Evolutionary conservation across 2,329 filamentous ascomycete genomes (phyloP).

Genomic region (Tolypocladium album): DNA sequence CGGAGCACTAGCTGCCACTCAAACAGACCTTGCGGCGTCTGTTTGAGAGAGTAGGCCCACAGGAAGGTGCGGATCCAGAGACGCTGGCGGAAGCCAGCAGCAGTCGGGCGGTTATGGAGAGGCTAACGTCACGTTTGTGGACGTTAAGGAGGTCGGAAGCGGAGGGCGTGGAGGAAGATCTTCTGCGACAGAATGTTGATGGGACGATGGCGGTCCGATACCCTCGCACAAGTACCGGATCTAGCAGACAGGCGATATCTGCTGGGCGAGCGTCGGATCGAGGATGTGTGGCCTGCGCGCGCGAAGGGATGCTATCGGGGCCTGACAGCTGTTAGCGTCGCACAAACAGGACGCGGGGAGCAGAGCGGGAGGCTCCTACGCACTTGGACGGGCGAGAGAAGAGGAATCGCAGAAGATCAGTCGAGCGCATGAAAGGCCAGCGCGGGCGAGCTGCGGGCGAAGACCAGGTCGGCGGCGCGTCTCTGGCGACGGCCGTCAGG

Average conservation of each 20-base stretch:
- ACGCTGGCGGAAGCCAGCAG: constrained; percentile 84
- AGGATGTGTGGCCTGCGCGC: background rate
- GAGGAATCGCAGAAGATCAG: constrained; percentile 84
- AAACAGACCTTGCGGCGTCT: constrained; percentile 92
- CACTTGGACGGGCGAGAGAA: constrained; percentile 85
- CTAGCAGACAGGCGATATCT: constrained; percentile 36
- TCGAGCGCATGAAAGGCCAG: constrained; percentile 73
- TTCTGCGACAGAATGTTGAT: constrained; percentile 83
- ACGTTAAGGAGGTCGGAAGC: constrained; percentile 88
- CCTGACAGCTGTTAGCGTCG: constrained; percentile 21
- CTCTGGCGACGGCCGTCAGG: constrained; percentile 2
- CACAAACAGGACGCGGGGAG: background rate
- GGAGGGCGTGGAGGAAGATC: constrained; percentile 72
- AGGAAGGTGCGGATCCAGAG: constrained; percentile 48
- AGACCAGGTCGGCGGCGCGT: constrained; percentile 13
- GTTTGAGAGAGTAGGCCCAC: constrained; percentile 98
- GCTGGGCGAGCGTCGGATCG: constrained; percentile 7
- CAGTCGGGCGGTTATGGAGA: constrained; percentile 34
- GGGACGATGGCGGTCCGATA: constrained; percentile 67
- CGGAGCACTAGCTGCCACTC: constrained; percentile 96
- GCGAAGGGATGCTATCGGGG: constrained; percentile 50
- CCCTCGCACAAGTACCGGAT: constrained; percentile 71
- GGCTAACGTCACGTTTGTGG: constrained; percentile 53
- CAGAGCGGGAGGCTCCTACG: constrained; percentile 17
- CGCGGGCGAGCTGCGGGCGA: constrained; percentile 7